These are phyloP conservation scores for Fusarium temperatum DNA, from an alignment of 2,329 filamentous ascomycete genomes.

Conservation along the genomic window DNA sequence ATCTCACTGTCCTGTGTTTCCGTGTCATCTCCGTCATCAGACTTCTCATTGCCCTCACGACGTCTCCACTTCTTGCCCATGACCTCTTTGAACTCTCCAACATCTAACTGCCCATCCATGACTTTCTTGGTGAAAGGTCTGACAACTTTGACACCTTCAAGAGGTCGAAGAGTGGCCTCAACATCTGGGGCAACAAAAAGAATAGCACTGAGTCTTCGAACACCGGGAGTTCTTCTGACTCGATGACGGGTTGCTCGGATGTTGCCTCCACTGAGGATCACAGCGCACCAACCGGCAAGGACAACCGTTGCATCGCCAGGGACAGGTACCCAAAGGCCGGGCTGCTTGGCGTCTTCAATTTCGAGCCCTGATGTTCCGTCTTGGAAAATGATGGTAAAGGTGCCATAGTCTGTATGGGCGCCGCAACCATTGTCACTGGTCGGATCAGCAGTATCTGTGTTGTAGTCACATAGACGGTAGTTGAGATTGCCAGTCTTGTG, in stretches of 20 bases:
- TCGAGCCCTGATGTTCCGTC: background rate
- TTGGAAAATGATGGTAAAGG: background rate
- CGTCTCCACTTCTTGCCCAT: constrained; percentile 1
- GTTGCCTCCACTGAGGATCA: background rate
- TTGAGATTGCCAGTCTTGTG: background rate
- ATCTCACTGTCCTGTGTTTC: background rate
- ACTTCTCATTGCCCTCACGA: background rate
- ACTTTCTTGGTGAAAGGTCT: background rate
- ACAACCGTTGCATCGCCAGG: background rate
- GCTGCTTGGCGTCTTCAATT: background rate
- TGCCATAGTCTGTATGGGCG: background rate
- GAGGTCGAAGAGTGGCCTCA: background rate
- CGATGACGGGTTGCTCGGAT: background rate
- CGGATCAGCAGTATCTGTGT: background rate
- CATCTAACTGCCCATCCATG: background rate
- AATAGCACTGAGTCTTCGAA: background rate
- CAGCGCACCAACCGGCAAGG: background rate
- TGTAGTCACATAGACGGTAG: background rate
- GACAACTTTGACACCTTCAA: background rate
- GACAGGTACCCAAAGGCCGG: background rate
- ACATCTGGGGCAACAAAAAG: background rate
- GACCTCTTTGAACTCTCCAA: background rate
- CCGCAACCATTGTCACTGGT: background rate
- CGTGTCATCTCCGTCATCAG: background rate
- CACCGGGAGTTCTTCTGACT: background rate